Evolutionary conservation across 129 eudicot species (phyloP), one percentile per base, ranked within the genome.

Genomic region (Ambrosia trifida): DNA sequence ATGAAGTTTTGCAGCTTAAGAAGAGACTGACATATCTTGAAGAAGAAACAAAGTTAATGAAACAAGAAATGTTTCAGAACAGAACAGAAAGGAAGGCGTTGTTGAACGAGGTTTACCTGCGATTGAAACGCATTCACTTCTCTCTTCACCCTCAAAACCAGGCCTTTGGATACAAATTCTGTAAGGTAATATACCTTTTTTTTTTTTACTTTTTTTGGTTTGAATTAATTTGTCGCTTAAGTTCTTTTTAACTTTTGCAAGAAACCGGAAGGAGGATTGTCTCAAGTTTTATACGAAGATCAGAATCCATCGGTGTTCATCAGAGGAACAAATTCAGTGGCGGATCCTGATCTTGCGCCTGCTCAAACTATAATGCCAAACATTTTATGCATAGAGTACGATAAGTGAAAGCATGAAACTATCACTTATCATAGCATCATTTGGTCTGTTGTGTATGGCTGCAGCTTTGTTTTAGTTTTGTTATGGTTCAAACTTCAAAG

Each of bases 21-120:
- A 75, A 53, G 69, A 82, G 84, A 70, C 57, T 86, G 63, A 75
- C 72, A 60, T 17, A 56, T 84, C 86, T 86, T 8, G 96, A 86
- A 80, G 81, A 89, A 75, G 89, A 84, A 74, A 61, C 69, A 9
- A 56, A 53, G 71, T 33, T 33, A 38, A 73, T 83, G 40, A 82
- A 77, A 80, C 78, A 60, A 70, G 86, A 74, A 64, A 59, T 89
- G 70, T 31, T 53, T 11, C 80, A 69, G n/a, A 53, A 68, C 41
- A 50, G 68, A n/a, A 74, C 47, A 72, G 96, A 84, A 78, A 79
- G 86, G 64, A 84, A 64, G 61, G 73, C 2, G 17, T 68, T 86
- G 66, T 64, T 84, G 70, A 74, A 49, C 17, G 96, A 86, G 32
- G 65, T 89, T 19, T 64, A 77, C 58, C 38, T 19, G 40, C 74